Base-by-base conservation (phyloP, 768 basidiomycete genomes). In the Leccinum barrowsii region DNA sequence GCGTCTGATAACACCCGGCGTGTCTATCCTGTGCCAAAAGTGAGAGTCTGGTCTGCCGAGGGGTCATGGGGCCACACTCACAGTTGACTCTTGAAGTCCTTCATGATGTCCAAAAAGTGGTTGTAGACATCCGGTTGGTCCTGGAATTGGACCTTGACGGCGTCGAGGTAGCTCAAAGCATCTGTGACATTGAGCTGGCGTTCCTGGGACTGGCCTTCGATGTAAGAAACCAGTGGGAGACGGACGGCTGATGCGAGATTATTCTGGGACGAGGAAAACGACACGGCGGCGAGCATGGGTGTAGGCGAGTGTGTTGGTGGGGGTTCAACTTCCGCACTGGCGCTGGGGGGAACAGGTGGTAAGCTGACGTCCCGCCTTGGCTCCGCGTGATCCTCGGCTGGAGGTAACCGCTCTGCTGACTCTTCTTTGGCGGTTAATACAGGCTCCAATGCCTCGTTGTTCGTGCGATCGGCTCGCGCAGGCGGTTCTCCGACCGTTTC, bases 1-100 rank as follows among this genome's bases (percentile, higher is more conserved):
- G 54, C 95, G 92, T 68, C 87, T 87, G 68, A 99, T 99, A 50
- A 99, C 96, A 37, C 94, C 94, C 0, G 96, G 96, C 0, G 96
- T 99, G 74, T 98, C 95, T 72, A 99, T 98, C 37, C 95, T 96
- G 69, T 21, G 34, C 34, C 15, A 28, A 32, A 44, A 12, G 8
- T 60, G 30, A 63, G 57, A 21, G n/a, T 42, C 17, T 44, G n/a
- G 28, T 24, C 35, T n/a, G 11, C n/a, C n/a, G 15, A 52, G 34
- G 22, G 59, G 32, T 17, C 44, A 37, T 22, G 10, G 7, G 7
- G 2, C 42, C 19, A 54, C 19, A 72, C 82, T 54, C 59, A 84
- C 82, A 75, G 57, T 58, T 87, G 85, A 44, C 85, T 82, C 74
- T 85, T 86, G 74, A 85, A 89, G 63, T 89, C 87, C 67, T 88